Base-by-base conservation (phyloP, 257 asterid genomes). In the Capsicum baccatum region DNA sequence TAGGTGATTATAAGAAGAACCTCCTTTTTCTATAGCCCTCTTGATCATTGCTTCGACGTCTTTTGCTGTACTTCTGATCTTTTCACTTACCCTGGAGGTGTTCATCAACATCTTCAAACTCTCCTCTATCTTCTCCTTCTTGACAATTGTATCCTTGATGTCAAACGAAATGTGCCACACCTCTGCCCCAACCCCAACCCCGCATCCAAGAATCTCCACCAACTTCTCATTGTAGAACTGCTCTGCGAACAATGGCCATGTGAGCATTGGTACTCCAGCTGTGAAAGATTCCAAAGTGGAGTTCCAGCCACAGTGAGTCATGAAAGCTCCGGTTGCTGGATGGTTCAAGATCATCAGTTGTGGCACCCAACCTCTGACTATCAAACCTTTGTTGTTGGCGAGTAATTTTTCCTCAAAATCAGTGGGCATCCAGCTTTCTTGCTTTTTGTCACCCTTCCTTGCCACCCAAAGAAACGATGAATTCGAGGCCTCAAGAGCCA, bases 221-320 rank as follows among this genome's bases (percentile, higher is more conserved):
- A 80, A 60, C 33, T 85, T 86, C 80, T 89, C 89, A 33, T 85
- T 87, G 81, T 85, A 87, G 26, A 89, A 86, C 39, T 85, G 89
- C 71, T 88, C 91, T 0, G 89, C 88, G 37, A 80, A 88, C 21
- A 88, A 9, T 3, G 89, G 91, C 89, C 91, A 85, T 19, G 91
- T 86, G 15, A 83, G 85, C 79, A 85, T 44, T 1, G 91, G 89
- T 8, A 88, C 88, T 2, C 91, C 87, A 0, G 85, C 52, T 5
- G 81, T 81, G 1, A 88, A 19, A 17, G 85, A 86, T 67, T 88
- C 89, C 15, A 86, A 21, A 3, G 59, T 63, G 14, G 89, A 88
- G 5, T 86, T 88, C 91, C 91, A 88, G 8, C 91, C 89, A 35
- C 91, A 88, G 8, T 86, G 88, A 11, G 84, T 88, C 88, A 88